These are phyloP conservation scores for Entomortierella parvispora DNA, from an alignment of 192 early-diverging fungal genomes.

Conservation along the genomic window DNA sequence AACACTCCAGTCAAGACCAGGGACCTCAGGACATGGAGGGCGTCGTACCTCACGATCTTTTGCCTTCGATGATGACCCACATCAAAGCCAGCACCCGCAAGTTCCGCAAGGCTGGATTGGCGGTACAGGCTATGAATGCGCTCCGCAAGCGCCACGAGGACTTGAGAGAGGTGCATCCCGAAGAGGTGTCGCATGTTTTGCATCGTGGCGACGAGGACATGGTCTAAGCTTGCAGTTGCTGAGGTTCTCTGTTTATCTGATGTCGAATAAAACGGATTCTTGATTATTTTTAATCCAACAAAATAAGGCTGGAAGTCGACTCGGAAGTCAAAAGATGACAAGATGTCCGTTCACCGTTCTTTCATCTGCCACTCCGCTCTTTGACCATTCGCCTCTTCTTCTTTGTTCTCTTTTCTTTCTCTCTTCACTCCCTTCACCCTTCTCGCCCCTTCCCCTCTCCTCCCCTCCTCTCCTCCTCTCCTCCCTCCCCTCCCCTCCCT, in stretches of 20 bases:
- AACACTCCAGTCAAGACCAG: constrained; percentile 5
- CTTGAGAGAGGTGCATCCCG: constrained; percentile 29
- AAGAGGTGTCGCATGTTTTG: constrained; percentile 40
- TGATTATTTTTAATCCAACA: no score
- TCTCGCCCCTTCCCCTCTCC: background rate
- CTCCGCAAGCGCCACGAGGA: constrained; percentile 49
- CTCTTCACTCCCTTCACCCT: background rate
- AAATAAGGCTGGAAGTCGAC: no score
- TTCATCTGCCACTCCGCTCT: no score
- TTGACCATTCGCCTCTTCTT: background rate
- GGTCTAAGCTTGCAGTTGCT: constrained; percentile 24
- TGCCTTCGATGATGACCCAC: constrained; percentile 68
- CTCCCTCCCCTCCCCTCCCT: background rate
- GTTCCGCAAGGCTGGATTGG: constrained; percentile 70
- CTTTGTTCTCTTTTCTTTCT: background rate
- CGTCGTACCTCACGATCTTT: constrained; percentile 59
- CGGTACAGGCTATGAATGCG: constrained; percentile 56
- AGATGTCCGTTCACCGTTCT: background rate
- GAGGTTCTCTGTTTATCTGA: background rate
- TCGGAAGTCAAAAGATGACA: no score
- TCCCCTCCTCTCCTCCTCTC: background rate
- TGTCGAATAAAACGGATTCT: no score
- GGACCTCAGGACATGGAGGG: constrained; percentile 23
- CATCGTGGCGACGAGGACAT: constrained; percentile 41
- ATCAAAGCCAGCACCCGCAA: constrained; percentile 71